These are phyloP conservation scores for Pholiota conissans DNA, from an alignment of 768 basidiomycete genomes.

Conservation along the genomic window DNA sequence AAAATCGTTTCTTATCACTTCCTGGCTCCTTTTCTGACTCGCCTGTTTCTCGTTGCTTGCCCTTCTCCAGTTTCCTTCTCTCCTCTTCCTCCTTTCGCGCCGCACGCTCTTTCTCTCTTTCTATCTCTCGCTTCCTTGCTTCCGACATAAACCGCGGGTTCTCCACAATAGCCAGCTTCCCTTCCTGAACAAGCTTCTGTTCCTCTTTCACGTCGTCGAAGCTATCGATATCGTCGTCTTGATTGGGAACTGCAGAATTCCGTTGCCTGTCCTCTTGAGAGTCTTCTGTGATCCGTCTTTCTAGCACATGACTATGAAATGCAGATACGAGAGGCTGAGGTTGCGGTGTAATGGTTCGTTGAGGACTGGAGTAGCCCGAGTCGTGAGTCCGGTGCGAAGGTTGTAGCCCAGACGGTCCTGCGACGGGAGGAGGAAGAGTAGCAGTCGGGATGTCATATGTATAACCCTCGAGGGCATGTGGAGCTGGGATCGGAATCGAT, in stretches of 20 bases:
- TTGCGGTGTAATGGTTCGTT: not conserved
- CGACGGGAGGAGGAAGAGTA: constrained; percentile 7
- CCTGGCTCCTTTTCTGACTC: not conserved
- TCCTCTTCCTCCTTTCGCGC: constrained; percentile 4
- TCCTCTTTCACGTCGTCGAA: constrained; percentile 35
- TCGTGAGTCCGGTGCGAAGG: not conserved
- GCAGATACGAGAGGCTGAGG: not conserved
- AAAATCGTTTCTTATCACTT: constrained; percentile 18
- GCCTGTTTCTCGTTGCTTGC: not conserved
- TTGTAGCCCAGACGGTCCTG: constrained; percentile 5
- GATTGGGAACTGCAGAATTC: not conserved
- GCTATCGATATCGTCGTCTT: constrained; percentile 13
- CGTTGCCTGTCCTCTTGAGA: constrained; percentile 9
- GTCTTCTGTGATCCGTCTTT: constrained; percentile 25
- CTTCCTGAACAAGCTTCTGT: constrained; percentile 27
- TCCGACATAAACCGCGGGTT: constrained; percentile 48
- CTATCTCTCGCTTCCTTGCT: constrained; percentile 18
- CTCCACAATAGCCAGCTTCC: constrained; percentile 48
- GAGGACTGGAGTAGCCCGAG: constrained; percentile 11
- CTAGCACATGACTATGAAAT: constrained; percentile 14
- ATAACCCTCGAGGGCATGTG: constrained; percentile 36
- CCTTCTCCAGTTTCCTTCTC: constrained; percentile 2
- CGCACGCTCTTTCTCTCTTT: constrained; percentile 7
- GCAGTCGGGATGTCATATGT: constrained; percentile 28
- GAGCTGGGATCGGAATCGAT: constrained; percentile 43